Evolutionary conservation across 2,329 filamentous ascomycete genomes (phyloP).

Genomic region (Fusarium buxicola): DNA sequence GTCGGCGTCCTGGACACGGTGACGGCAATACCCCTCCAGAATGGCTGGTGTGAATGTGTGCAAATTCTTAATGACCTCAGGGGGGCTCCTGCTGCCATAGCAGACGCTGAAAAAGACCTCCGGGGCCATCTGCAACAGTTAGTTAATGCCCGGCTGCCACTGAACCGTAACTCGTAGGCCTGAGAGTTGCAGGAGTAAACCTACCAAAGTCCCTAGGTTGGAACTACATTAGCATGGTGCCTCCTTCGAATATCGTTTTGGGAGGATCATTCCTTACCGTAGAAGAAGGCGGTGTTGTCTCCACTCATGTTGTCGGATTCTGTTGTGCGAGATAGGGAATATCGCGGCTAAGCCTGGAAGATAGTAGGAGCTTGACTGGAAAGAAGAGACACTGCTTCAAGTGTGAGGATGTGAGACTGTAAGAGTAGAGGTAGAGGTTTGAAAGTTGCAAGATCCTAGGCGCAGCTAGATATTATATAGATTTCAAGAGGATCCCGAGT

Average conservation of each 20-base stretch:
- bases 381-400: not conserved
- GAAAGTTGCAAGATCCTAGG: not conserved
- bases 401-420: not conserved
- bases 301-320: slow-evolving; percentile 52
- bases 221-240: not conserved
- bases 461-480: not conserved
- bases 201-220: slow-evolving; percentile 54
- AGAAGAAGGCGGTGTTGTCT: slow-evolving; percentile 65
- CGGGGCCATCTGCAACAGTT: slow-evolving; percentile 74
- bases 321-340: not conserved
- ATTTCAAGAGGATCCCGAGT: not conserved
- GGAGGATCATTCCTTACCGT: slow-evolving; percentile 57
- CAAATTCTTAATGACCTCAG: slow-evolving; percentile 64
- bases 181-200: not conserved
- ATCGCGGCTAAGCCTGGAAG: not conserved
- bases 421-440: not conserved
- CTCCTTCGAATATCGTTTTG: no score
- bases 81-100: slow-evolving; percentile 67
- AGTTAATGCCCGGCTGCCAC: slow-evolving; percentile 32
- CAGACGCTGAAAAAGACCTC: slow-evolving; percentile 88
- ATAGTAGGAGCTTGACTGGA: not conserved
- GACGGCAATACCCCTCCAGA: slow-evolving; percentile 78
- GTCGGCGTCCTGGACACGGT: slow-evolving; percentile 75
- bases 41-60: slow-evolving; percentile 78
- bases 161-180: not conserved